Evolutionary conservation across 805 yeast genomes (phyloP), one percentile per base, ranked within the genome.

Genomic region (Ogataea populi-albae): DNA sequence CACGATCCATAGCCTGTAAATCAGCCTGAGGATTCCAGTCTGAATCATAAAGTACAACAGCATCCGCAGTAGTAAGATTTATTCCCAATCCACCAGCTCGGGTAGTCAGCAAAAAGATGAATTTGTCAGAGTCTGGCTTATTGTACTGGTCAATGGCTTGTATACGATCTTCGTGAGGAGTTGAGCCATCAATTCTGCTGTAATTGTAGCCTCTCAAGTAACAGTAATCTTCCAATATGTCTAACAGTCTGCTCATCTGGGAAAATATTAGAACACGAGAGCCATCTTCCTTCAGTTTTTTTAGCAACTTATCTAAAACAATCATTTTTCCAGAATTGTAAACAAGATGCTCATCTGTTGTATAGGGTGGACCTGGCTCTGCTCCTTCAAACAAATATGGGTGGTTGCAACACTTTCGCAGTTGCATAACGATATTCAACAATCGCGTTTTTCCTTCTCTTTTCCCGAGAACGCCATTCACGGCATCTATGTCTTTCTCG

Each of bases 11-110:
- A 1, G 97, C 97, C 64, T 89, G 98, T 52, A 89, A 69, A 68
- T 89, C 98, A 0, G 96, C 97, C 57, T 89, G 98, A 2, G 98
- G 98, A 55, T 89, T 89, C 98, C 98, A 89, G 64, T 89, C 98
- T 0, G 95, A 84, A 60, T 89, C 98, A 56, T 77, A 91, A 18
- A 89, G 61, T 3, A 89, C 75, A 32, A 89, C 98, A 27, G 85
- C 79, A 57, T 89, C 96, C 2, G 98, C 98, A 6, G 86, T 77
- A 1, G 95, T 91, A 55, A 89, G 70, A 55, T 91, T 89, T 54
- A 89, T 89, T 52, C 98, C 98, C 37, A 89, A 70, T 7, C 98
- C 98, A 61, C 98, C 98, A 5, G 98, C 97, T 63, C 98, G 79
- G 0, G 98, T 89, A 1, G 98, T 89, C 42, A 89, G 66, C 45